Percentiles rank a stretch among this genome's conserved stretches.
Conservation (phyloP, 345 rosid genomes). For the Trapa incisa region DNA sequence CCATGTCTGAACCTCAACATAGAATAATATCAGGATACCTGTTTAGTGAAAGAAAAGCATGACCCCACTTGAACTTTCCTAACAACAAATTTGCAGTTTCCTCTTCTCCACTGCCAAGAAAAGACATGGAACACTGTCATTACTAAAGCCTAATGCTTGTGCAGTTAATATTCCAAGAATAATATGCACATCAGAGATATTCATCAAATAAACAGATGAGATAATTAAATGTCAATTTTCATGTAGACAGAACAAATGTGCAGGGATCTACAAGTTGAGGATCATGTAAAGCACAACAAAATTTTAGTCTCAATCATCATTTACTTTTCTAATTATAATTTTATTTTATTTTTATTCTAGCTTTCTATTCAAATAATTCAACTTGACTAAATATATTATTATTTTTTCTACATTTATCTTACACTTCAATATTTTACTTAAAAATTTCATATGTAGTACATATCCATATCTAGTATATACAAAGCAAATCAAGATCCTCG, state of each 20-base stretch:
- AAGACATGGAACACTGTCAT: background rate
- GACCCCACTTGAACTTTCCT: conserved; percentile 97
- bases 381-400: no score
- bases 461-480: no score
- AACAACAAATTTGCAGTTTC: conserved; percentile 72
- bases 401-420: no score
- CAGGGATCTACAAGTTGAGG: background rate
- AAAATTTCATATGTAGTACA: no score
- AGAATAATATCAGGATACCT: conserved; percentile 25
- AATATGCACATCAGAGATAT: background rate
- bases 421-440: no score
- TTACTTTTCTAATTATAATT: no score
- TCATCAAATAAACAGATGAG: background rate
- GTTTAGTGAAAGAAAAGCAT: conserved; percentile 86
- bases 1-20: background rate
- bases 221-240: background rate
- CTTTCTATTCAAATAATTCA: no score
- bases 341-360: no score
- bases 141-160: background rate
- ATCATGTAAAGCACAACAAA: background rate
- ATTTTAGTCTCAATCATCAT: no score
- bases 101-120: conserved; percentile 62
- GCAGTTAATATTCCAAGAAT: background rate
- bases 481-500: background rate
- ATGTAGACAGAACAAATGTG: background rate